phyloP scores from a whole-genome alignment of 805 yeast species.

The Wickerhamomyces hampshirensis region DNA sequence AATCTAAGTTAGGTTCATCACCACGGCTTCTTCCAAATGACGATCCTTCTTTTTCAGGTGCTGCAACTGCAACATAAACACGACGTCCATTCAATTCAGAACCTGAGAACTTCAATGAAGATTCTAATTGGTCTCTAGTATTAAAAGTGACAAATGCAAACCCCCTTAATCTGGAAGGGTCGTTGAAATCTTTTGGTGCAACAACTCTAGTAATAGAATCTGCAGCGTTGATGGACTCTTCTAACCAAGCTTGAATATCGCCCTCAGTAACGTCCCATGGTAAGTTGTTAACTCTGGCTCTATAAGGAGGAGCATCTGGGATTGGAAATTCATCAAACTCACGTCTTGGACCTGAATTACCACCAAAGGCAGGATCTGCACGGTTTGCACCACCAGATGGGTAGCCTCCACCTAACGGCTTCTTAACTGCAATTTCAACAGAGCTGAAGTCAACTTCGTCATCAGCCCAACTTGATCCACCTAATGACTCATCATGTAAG shows the following conservation, averaged over 20 bases:
- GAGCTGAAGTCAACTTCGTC: constrained; percentile 70
- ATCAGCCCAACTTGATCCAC: constrained; percentile 82
- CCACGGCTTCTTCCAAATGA: constrained; percentile 21
- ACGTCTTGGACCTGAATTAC: constrained; percentile 32
- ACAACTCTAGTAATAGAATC: constrained; percentile 60
- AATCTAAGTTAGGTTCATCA: constrained; percentile 37
- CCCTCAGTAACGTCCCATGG: constrained; percentile 78
- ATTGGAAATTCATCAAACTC: constrained; percentile 72
- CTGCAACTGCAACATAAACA: constrained; percentile 77
- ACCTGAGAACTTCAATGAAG: constrained; percentile 67
- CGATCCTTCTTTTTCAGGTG: constrained; percentile 40
- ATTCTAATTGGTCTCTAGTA: constrained; percentile 69
- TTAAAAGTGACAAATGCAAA: constrained; percentile 84
- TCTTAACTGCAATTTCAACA: constrained; percentile 46
- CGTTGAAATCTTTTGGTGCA: constrained; percentile 61
- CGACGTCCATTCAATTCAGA: constrained; percentile 67
- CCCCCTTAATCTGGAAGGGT: constrained; percentile 71
- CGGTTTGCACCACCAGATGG: constrained; percentile 29
- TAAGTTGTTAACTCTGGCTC: constrained; percentile 83
- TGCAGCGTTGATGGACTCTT: constrained; percentile 43
- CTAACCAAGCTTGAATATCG: constrained; percentile 55
- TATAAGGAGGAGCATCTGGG: constrained; percentile 89
- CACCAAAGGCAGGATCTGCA: constrained; percentile 35
- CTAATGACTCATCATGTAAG: constrained; percentile 69
- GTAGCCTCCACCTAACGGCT: constrained; percentile 27